These are phyloP conservation scores for Tetragonia tetragonoides DNA, from an alignment of 148 eudicot species.

Conservation along the genomic window DNA sequence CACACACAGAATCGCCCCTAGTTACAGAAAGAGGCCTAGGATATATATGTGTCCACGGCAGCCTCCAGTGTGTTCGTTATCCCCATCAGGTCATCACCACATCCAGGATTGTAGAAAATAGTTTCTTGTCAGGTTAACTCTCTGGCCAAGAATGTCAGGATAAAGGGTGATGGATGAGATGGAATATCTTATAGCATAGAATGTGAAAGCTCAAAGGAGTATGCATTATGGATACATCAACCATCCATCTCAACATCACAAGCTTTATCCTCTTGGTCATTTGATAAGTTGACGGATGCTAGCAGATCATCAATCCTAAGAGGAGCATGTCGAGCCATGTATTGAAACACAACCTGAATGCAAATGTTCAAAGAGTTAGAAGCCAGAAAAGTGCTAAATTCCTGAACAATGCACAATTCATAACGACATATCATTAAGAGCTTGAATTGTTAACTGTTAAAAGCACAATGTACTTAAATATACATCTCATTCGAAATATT, in stretches of 20 bases:
- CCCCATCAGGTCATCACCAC: not conserved
- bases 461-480: not conserved
- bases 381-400: not conserved
- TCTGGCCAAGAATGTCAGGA: too few relatives aligned
- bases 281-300: conserved; percentile 44
- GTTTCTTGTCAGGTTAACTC: not conserved
- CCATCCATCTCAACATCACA: conserved; percentile 63
- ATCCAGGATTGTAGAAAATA: not conserved
- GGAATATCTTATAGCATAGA: not conserved
- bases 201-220: not conserved
- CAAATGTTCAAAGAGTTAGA: conserved; percentile 2
- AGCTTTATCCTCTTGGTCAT: conserved; percentile 42
- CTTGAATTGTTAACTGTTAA: not conserved
- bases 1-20: not conserved
- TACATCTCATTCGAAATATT: too few relatives aligned
- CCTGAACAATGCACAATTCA: not conserved
- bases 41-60: not conserved
- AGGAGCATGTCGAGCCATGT: conserved; percentile 79
- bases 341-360: conserved; percentile 76
- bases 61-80: not conserved
- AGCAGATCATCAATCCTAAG: conserved; percentile 68
- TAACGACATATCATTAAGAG: not conserved
- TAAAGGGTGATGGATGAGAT: not conserved
- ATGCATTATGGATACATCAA: conserved; percentile 17
- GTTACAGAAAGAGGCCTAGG: not conserved